Base-by-base conservation (phyloP, 2,329 filamentous ascomycete species). In the Colletotrichum spaethianum region DNA sequence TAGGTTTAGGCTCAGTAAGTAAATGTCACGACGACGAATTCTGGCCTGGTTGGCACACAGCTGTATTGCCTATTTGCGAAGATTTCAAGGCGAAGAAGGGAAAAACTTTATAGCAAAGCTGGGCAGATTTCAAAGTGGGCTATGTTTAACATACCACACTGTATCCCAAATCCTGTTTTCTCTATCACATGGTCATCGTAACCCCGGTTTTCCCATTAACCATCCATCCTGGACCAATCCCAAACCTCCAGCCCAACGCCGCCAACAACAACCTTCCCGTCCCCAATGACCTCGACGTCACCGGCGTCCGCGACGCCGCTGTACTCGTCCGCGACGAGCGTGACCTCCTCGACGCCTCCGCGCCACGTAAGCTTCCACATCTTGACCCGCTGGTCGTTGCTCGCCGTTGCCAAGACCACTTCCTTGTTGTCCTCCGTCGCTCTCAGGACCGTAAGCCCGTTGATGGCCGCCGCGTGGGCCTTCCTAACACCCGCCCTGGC, bases 401-500 rank as follows among this genome's bases (percentile, higher is more conserved):
- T 88, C 40, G 85, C 82, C 11, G 83, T 88, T 36, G 86, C 82
- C 20, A 75, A 55, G n/a, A 70, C 72, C 67, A 28, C 62, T 67
- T 36, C 57, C 8, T 40, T 63, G 72, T 73, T 20, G 33, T 16
- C 36, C 31, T 75, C 56, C 16, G 66, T 69, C 5, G 67, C 74
- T 11, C 75, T 75, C 16, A 85, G 64, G 23, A 89, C 76, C 4
- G 79, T 80, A 1, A 90, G 75, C 0, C 88, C 90, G 23, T 93
- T 95, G 55, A 95, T 85, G 2, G 93, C 92, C 1, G 93, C 93
- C 0, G 92, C 90, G 77, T 96, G 94, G 0, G 93, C 92, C 2
- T 86, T 85, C 31, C 84, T 83, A 2, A 93, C 80, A 3, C 77
- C 73, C 59, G 69, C 75, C 18, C 79, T 76, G 48, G 75, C 79